A percentile compares a stretch with the other conserved stretches of the same genome.
These are phyloP conservation scores for Sinapis alba DNA, from an alignment of 441 rosid species.

Conservation along the genomic window DNA sequence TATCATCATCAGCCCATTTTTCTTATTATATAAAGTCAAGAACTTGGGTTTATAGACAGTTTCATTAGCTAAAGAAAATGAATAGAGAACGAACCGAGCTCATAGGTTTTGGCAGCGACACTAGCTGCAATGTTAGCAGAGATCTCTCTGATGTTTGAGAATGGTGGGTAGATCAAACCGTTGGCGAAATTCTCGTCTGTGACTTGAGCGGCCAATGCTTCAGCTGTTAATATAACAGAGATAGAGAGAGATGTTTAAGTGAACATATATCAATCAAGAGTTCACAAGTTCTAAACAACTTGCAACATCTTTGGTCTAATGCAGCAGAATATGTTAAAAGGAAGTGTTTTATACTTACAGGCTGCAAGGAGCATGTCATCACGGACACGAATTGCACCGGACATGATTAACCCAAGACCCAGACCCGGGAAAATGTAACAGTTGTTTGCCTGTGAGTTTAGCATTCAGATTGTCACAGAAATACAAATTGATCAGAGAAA, in stretches of 20 bases:
- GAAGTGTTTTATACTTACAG: constrained; percentile 54
- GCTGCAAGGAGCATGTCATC: constrained; percentile 97
- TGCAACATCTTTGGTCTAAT: neutral
- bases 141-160: constrained; percentile 82
- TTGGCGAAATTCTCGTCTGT: constrained; percentile 59
- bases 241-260: neutral
- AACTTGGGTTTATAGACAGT: neutral
- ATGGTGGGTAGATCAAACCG: constrained; percentile 92
- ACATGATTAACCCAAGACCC: constrained; percentile 88
- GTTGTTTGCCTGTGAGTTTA: constrained; percentile 74
- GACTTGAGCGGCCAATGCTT: constrained; percentile 87
- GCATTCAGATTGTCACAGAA: neutral
- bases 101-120: constrained; percentile 91
- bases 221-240: constrained; percentile 57
- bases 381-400: constrained; percentile 90
- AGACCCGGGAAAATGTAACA: constrained; percentile 96
- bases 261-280: neutral
- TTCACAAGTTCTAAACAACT: neutral
- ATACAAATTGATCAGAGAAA: neutral
- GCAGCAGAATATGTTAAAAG: neutral
- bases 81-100: constrained; percentile 65
- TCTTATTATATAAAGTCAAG: neutral
- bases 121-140: constrained; percentile 90
- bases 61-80: neutral
- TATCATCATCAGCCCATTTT: neutral